Evolutionary conservation across 2,329 filamentous ascomycete species (phyloP).

Genomic region (Teratosphaeria destructans): DNA sequence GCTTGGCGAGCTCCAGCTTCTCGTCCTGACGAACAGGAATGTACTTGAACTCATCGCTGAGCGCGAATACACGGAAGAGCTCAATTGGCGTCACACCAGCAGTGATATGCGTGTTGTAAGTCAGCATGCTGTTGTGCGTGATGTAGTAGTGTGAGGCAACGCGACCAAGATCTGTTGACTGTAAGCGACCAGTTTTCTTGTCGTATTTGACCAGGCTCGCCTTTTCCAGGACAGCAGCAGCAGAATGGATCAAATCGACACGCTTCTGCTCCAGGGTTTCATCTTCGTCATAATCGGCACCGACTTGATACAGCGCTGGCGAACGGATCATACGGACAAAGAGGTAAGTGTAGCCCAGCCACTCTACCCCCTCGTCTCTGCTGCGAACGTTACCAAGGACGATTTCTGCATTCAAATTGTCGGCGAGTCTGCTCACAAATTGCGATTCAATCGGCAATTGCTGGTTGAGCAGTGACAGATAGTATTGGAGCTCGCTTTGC

Average conservation of each 20-base stretch:
- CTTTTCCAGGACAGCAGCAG: constrained; percentile 75
- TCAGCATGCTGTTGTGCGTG: constrained; percentile 89
- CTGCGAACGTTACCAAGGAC: constrained; percentile 87
- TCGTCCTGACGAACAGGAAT: constrained; percentile 96
- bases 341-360: constrained; percentile 95
- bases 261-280: constrained; percentile 87
- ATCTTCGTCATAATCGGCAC: constrained; percentile 89
- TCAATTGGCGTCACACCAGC: constrained; percentile 89
- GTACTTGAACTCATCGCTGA: constrained; percentile 98
- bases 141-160: constrained; percentile 99
- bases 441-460: constrained; percentile 97
- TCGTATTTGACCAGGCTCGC: constrained; percentile 90
- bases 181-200: constrained; percentile 78
- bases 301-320: constrained; percentile 88
- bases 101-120: constrained; percentile 91
- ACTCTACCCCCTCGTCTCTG: constrained; percentile 94
- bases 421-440: constrained; percentile 80
- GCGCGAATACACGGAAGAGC: constrained; percentile 88
- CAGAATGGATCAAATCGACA: constrained; percentile 94
- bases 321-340: constrained; percentile 97
- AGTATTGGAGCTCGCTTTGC: constrained; percentile 91
- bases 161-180: constrained; percentile 85
- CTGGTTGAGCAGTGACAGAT: constrained; percentile 90
- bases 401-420: constrained; percentile 93
- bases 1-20: constrained; percentile 88